Base-by-base conservation (phyloP, 2,329 filamentous ascomycete species). In the Domatiomyces catenatus region DNA sequence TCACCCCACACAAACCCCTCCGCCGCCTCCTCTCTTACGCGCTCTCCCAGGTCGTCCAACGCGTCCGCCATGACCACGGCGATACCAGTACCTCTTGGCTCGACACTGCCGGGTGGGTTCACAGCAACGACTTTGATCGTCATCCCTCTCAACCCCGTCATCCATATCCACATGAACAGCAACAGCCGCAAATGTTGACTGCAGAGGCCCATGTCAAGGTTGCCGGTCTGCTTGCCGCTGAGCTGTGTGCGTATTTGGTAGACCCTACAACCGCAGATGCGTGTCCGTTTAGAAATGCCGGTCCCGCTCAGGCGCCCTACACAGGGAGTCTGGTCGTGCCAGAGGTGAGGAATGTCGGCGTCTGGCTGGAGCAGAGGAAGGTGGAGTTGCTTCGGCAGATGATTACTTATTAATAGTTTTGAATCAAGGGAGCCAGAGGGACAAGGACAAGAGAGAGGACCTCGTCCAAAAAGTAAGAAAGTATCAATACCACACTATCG, bases 1-100 rank as follows among this genome's bases (percentile, higher is more conserved):
- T 67, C 43, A 45, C 43, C 18, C 43, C 43, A n/a, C 18, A 20
- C 18, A 26, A 26, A 26, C 43, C 8, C 43, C 43, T 45, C 22
- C 43, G 22, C 19, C 43, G 43, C 2, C 22, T 45, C 8, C 43
- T 45, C 19, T 20, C 19, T n/a, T n/a, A 26, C n/a, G n/a, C n/a
- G 10, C 18, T 45, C 18, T 7, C 15, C 19, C 10, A 45, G 10
- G 43, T 45, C 15, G n/a, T 45, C 43, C 43, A 26, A 8, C 18
- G 19, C 19, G 19, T 45, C 8, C 18, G 43, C 18, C 32, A 39
- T 2, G 43, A 45, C 43, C 43, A 45, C 18, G 43, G 43, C 18
- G 43, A 45, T 12, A 20, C 22, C 10, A 26, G 19, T 12, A 45
- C 43, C 7, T 20, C n/a, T 10, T 45, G 43, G 43, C 18, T 45